These are phyloP conservation scores for Penicillium nordicum DNA, from an alignment of 2,329 filamentous ascomycete genomes.

Conservation along the genomic window DNA sequence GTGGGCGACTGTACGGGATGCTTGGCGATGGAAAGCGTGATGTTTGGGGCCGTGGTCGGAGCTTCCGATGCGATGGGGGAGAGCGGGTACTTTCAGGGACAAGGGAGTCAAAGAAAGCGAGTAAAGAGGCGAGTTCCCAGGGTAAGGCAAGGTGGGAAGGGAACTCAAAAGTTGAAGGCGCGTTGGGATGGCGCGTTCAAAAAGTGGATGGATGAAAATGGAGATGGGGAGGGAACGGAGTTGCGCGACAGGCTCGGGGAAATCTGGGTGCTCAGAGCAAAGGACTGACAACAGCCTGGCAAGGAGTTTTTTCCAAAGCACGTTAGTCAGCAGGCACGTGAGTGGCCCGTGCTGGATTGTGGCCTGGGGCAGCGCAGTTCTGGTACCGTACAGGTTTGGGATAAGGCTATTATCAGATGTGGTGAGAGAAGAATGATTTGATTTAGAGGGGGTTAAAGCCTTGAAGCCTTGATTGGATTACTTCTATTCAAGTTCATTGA, in stretches of 20 bases:
- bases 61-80: constrained; percentile 26
- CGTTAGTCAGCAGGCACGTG: constrained; percentile 31
- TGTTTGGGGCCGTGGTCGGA: constrained; percentile 30
- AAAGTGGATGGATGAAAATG: constrained; percentile 35
- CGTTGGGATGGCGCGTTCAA: constrained; percentile 34
- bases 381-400: constrained; percentile 8
- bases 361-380: constrained; percentile 3
- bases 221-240: constrained; percentile 38
- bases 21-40: constrained; percentile 36
- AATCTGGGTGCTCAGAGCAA: constrained; percentile 36
- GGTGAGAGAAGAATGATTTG: neutral
- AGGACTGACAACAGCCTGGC: constrained; percentile 32
- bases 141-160: constrained; percentile 21
- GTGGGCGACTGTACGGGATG: constrained; percentile 25
- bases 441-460: neutral
- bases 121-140: constrained; percentile 19
- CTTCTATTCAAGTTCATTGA: neutral
- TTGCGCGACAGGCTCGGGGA: constrained; percentile 39
- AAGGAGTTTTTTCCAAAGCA: constrained; percentile 32
- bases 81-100: constrained; percentile 19
- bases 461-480: neutral
- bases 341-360: constrained; percentile 6
- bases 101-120: constrained; percentile 20
- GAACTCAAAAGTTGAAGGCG: constrained; percentile 23
- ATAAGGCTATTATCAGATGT: neutral